phyloP scores from a whole-genome alignment of 441 rosid species.

The Eugenia klotzschiana region DNA sequence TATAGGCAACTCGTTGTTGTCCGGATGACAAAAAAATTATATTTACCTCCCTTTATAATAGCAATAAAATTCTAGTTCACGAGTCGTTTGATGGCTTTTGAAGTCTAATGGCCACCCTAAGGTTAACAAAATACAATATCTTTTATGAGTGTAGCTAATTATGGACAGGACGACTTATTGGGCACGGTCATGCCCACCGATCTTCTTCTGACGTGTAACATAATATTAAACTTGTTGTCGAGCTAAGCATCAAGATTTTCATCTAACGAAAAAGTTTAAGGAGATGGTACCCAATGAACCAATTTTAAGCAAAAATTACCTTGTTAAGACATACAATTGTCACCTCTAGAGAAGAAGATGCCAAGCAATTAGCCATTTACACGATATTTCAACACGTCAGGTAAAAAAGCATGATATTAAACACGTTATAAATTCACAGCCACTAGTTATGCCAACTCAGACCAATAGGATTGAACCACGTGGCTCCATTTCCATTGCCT shows the following conservation, averaged over 20 bases:
- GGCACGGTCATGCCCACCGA: background rate
- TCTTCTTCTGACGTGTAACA: background rate
- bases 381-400: background rate
- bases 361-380: background rate
- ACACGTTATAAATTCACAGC: background rate
- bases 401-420: background rate
- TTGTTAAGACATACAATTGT: background rate
- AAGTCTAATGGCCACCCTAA: background rate
- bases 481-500: background rate
- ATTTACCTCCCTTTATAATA: too few relatives aligned
- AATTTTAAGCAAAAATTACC: background rate
- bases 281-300: background rate
- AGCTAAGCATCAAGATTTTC: background rate
- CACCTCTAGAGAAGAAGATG: background rate
- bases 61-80: too few relatives aligned
- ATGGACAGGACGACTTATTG: background rate
- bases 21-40: too few relatives aligned
- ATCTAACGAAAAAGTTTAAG: background rate
- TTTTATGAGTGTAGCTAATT: background rate
- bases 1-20: too few relatives aligned
- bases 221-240: background rate
- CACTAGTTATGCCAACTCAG: background rate
- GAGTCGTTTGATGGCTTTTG: background rate
- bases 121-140: background rate
- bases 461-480: background rate